phyloP scores from a whole-genome alignment of 2,329 filamentous ascomycete genomes.

The Esteya vermicola region DNA sequence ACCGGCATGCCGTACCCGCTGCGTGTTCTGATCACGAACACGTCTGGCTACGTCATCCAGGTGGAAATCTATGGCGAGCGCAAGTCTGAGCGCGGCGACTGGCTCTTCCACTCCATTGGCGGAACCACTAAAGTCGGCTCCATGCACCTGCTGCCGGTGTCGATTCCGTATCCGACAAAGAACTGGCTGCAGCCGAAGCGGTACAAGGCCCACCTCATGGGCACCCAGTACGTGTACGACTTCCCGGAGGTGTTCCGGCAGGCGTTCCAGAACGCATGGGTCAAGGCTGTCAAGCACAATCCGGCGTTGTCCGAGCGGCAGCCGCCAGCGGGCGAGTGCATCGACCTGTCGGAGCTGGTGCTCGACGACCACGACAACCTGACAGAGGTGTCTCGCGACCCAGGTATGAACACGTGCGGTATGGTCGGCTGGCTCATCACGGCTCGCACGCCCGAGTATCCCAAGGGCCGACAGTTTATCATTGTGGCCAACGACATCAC shows the following conservation, averaged over 20 bases:
- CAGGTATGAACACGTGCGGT: conserved; percentile 87
- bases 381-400: conserved; percentile 84
- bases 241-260: conserved; percentile 99
- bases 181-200: conserved; percentile 97
- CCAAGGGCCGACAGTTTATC: conserved; percentile 79
- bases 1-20: conserved; percentile 82
- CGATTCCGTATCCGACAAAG: conserved; percentile 91
- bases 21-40: conserved; percentile 94
- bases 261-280: conserved; percentile 92
- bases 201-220: conserved; percentile 99
- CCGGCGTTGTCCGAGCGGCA: conserved; percentile 64
- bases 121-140: conserved; percentile 89
- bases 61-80: conserved; percentile 96
- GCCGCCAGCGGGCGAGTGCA: conserved; percentile 76
- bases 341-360: conserved; percentile 87
- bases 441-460: conserved; percentile 90
- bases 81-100: conserved; percentile 95
- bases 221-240: conserved; percentile 98
- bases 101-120: conserved; percentile 96
- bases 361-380: conserved; percentile 88
- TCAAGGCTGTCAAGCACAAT: conserved; percentile 58
- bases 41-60: conserved; percentile 92
- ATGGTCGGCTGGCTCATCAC: conserved; percentile 99
- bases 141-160: conserved; percentile 85
- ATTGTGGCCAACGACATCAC: conserved; percentile 99